These are phyloP conservation scores for Rhodotorula sp. DNA, from an alignment of 1,284 basidiomycete species.

Conservation along the genomic window DNA sequence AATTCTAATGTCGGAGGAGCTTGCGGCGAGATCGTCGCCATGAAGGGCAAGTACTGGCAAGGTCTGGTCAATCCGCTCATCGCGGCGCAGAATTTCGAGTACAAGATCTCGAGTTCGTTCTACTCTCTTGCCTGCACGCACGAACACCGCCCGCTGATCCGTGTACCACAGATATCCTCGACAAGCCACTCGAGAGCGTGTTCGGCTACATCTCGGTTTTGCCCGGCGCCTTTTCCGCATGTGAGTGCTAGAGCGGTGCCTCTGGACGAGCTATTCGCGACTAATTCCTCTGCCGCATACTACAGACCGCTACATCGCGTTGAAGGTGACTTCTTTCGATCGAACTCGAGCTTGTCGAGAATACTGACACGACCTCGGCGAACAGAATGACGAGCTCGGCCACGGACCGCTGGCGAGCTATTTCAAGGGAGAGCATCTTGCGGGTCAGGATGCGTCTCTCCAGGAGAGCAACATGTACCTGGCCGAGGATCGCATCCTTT, in stretches of 20 bases:
- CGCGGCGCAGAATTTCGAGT: conserved; percentile 85
- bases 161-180: conserved; percentile 64
- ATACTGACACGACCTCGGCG: background rate
- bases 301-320: conserved; percentile 69
- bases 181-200: conserved; percentile 88
- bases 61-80: conserved; percentile 57
- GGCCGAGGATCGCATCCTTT: conserved; percentile 83
- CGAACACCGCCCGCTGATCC: background rate
- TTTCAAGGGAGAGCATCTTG: conserved; percentile 92
- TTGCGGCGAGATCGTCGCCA: conserved; percentile 89
- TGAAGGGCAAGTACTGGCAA: conserved; percentile 83
- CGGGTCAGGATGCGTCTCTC: conserved; percentile 59
- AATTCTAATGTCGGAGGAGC: conserved; percentile 77
- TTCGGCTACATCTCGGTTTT: conserved; percentile 72
- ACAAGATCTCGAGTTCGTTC: conserved; percentile 57
- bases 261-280: background rate
- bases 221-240: conserved; percentile 93
- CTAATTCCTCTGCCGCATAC: conserved; percentile 45
- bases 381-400: conserved; percentile 72
- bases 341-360: accelerated
- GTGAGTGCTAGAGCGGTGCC: conserved; percentile 51
- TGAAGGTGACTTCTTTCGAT: conserved; percentile 54
- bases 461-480: conserved; percentile 50
- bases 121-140: conserved; percentile 42
- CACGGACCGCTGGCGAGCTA: conserved; percentile 89